A percentile compares a stretch with the other conserved stretches of the same genome.
phyloP scores from a whole-genome alignment of 192 early-diverging fungal species.

The Gaertneriomyces sp. region DNA sequence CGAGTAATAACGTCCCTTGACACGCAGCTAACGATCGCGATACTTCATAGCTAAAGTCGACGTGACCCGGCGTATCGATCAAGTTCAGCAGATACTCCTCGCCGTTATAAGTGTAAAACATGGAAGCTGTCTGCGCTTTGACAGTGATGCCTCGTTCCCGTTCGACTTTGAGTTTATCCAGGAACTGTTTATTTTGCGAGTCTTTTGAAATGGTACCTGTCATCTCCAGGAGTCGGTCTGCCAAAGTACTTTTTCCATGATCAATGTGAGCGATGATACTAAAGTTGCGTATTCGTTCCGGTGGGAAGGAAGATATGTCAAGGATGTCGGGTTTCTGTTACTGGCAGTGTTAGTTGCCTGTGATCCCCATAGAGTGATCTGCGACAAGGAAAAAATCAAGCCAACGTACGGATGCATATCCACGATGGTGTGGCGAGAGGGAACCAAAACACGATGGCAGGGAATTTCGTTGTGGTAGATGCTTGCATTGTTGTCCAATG shows the following conservation, averaged over 20 bases:
- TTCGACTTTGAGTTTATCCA: slow-evolving; percentile 96
- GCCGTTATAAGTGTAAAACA: slow-evolving; percentile 83
- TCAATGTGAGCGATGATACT: slow-evolving; percentile 53
- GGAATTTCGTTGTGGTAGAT: neutral
- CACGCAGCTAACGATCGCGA: slow-evolving; percentile 89
- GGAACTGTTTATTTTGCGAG: slow-evolving; percentile 77
- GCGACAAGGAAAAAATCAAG: neutral
- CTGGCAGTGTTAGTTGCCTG: neutral
- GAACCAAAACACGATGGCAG: neutral
- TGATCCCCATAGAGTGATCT: neutral
- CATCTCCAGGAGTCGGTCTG: slow-evolving; percentile 88
- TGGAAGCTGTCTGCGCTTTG: slow-evolving; percentile 86
- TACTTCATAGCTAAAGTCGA: slow-evolving; percentile 96
- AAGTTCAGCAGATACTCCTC: slow-evolving; percentile 85
- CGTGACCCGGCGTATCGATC: slow-evolving; percentile 90
- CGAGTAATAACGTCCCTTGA: slow-evolving; percentile 87
- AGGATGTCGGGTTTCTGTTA: slow-evolving; percentile 9
- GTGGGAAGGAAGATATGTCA: slow-evolving; percentile 55
- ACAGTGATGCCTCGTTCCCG: slow-evolving; percentile 95
- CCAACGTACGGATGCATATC: neutral
- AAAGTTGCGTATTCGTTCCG: slow-evolving; percentile 88
- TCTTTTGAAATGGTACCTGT: slow-evolving; percentile 75
- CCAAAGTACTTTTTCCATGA: slow-evolving; percentile 69
- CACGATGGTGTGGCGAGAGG: neutral
- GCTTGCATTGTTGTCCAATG: too few relatives aligned